Evolutionary conservation across 345 rosid genomes (phyloP).

Genomic region (Sonneratia caseolaris): DNA sequence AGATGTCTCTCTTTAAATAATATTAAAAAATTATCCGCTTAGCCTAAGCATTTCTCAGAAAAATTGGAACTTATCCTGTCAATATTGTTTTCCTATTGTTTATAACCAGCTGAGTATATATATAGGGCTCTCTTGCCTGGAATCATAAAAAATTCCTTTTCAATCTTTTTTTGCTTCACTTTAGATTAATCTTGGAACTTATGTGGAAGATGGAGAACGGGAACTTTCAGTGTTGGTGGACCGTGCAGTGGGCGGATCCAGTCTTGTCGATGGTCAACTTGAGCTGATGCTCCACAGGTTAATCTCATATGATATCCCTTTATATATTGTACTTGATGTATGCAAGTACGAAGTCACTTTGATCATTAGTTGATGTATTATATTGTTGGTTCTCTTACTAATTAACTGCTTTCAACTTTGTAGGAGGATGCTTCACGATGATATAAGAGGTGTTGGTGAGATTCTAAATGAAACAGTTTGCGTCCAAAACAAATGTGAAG

Average conservation of each 20-base stretch:
- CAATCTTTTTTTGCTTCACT: background rate
- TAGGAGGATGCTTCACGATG: slow-evolving; percentile 87
- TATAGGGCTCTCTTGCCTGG: background rate
- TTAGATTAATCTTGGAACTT: slow-evolving; percentile 81
- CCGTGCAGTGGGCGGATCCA: slow-evolving; percentile 80
- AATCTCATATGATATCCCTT: slow-evolving; percentile 6
- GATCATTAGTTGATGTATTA: background rate
- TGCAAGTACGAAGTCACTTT: background rate
- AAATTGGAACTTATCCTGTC: background rate
- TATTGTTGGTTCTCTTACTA: background rate
- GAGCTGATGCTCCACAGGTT: slow-evolving; percentile 95
- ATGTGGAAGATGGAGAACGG: slow-evolving; percentile 50
- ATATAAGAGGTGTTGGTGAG: slow-evolving; percentile 82
- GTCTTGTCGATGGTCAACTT: slow-evolving; percentile 76
- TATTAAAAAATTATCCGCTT: background rate
- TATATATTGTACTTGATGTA: background rate
- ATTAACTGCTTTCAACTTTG: background rate
- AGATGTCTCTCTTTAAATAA: background rate
- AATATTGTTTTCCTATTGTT: background rate
- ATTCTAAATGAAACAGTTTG: slow-evolving; percentile 84
- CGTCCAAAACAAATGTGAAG: slow-evolving; percentile 53
- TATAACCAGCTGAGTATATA: background rate
- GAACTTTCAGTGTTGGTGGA: slow-evolving; percentile 88
- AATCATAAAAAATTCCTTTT: background rate
- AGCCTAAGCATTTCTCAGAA: background rate